These are phyloP conservation scores for Aspergillus proliferans DNA, from an alignment of 2,329 filamentous ascomycete genomes.

Conservation along the genomic window DNA sequence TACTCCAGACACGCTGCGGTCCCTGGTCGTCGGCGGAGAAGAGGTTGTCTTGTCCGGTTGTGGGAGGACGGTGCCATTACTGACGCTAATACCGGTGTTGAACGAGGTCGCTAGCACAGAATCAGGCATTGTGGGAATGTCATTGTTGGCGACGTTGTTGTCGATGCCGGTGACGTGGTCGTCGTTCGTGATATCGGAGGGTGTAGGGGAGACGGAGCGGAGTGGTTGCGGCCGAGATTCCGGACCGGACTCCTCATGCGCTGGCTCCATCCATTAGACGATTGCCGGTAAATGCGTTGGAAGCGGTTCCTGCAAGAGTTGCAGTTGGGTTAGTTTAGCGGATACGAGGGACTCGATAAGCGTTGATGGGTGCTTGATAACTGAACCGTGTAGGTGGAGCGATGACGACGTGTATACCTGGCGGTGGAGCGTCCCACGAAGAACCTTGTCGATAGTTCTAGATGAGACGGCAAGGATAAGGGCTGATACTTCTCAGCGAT, in stretches of 20 bases:
- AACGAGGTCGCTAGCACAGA: constrained; percentile 1
- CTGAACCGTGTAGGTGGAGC: too few relatives aligned
- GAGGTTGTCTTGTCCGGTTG: constrained; percentile 9
- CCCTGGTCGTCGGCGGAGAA: constrained; percentile 7
- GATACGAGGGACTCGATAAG: too few relatives aligned
- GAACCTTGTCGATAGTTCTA: too few relatives aligned
- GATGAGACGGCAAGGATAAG: too few relatives aligned
- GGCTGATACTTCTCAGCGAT: too few relatives aligned
- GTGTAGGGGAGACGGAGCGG: constrained; percentile 15
- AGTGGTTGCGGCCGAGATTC: constrained; percentile 23
- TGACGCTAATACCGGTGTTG: constrained; percentile 3
- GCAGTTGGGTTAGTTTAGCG: too few relatives aligned
- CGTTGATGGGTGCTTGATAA: too few relatives aligned
- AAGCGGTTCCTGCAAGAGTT: neutral
- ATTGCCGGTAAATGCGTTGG: neutral
- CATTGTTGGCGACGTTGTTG: neutral
- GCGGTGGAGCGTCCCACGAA: too few relatives aligned
- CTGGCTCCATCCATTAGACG: constrained; percentile 39
- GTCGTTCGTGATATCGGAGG: constrained; percentile 3
- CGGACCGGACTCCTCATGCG: constrained; percentile 31
- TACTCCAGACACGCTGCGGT: constrained; percentile 25
- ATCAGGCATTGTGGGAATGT: neutral
- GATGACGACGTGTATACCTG: too few relatives aligned
- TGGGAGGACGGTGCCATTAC: constrained; percentile 10
- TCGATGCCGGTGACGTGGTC: constrained; percentile 7